These are phyloP conservation scores for Mucor circinelloides DNA, from an alignment of 371 early-diverging fungal species.

Conservation along the genomic window DNA sequence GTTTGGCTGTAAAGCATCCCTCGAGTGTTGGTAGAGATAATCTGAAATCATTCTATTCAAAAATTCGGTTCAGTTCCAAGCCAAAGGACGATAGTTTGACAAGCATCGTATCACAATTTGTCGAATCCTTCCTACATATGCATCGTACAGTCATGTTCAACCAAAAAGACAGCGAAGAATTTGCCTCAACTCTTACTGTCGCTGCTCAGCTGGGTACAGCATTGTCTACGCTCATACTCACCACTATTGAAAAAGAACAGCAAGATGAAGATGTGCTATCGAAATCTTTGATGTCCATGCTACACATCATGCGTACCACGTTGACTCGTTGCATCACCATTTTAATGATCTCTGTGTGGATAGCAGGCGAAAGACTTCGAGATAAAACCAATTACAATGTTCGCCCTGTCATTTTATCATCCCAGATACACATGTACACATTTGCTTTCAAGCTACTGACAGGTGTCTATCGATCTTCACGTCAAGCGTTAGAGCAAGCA, in stretches of 20 bases:
- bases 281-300: conserved; percentile 12
- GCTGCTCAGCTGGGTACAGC: conserved; percentile 11
- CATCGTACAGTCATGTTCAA: conserved; percentile 47
- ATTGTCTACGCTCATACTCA: background rate
- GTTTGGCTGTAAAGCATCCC: conserved; percentile 47
- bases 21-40: conserved; percentile 48
- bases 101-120: conserved; percentile 31
- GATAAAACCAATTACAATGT: conserved; percentile 31
- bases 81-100: background rate
- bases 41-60: conserved; percentile 47
- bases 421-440: conserved; percentile 34
- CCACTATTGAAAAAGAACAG: background rate
- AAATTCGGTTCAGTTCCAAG: conserved; percentile 30
- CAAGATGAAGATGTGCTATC: background rate
- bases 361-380: conserved; percentile 38
- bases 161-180: conserved; percentile 13
- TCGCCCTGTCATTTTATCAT: conserved; percentile 28
- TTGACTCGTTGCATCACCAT: conserved; percentile 39
- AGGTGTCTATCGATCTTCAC: conserved; percentile 21
- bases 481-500: conserved; percentile 15
- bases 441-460: conserved; percentile 37
- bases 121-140: conserved; percentile 43
- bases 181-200: conserved; percentile 9
- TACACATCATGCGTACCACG: conserved; percentile 42
- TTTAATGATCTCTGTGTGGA: conserved; percentile 46